Evolutionary conservation across 208 protist genomes (phyloP), one percentile per base, ranked within the genome.

Genomic region (Trypanosoma grayi): DNA sequence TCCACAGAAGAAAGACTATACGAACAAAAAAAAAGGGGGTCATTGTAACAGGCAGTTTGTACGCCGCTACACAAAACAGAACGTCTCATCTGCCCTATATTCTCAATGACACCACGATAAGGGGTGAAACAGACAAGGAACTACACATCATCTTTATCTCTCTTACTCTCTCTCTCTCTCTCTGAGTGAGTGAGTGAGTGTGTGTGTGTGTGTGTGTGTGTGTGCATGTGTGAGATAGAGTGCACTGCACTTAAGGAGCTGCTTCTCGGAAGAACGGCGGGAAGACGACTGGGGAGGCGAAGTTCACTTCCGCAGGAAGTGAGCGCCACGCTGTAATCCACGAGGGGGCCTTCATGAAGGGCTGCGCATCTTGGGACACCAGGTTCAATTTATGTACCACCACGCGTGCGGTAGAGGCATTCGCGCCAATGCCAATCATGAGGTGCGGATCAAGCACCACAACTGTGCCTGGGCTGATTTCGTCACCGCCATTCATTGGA

Each of bases 321-420:
- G 81, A 81, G 6, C 85, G 81, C 89, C 85, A 95, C 2, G 74
- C 81, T 24, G 71, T 74, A 55, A 95, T 81, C 86, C 89, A 95
- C 37, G 85, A 93, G 7, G 83, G 85, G 1, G 79, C 56, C 37
- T 53, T 59, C 52, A 93, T 28, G 58, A 70, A 84, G 13, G 84
- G 75, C 16, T 43, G 25, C 25, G 81, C 79, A 16, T 66, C 50
- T 70, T 87, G 73, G 4, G 66, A 11, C 13, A 95, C 81, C 18
- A 93, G 60, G 54, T 92, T 79, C 8, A 91, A 53, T 25, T 73
- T 80, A 46, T 90, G 92, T n/a, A 90, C 58, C 7, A 87, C 76
- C 48, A 85, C 75, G 22, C 30, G 64, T 33, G 78, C 31, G 0
- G 55, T 27, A 1, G 83, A 87, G 28, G 87, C 59, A 66, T 95